Conservation (phyloP, 2,329 filamentous ascomycete genomes). For the Remersonia thermophila region DNA sequence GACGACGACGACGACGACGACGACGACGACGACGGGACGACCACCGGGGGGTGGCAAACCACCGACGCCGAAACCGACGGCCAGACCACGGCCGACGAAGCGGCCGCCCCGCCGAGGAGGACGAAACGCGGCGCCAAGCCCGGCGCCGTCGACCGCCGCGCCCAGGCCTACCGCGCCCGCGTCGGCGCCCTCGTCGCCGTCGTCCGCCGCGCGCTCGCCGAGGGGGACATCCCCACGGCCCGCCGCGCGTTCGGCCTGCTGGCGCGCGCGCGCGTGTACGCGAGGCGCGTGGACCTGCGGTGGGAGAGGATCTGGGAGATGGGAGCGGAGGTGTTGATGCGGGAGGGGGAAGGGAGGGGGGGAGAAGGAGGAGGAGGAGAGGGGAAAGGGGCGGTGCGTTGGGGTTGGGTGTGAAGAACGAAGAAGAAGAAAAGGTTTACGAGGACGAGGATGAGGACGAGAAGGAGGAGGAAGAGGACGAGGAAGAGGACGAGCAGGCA, state of each 20-base stretch:
- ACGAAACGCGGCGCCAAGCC: background rate
- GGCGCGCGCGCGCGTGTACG: slow-evolving; percentile 40
- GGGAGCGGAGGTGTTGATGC: slow-evolving; percentile 72
- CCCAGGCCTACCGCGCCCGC: slow-evolving; percentile 32
- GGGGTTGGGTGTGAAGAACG: background rate
- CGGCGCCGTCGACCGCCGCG: slow-evolving; percentile 5
- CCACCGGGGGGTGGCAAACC: background rate
- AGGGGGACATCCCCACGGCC: slow-evolving; percentile 59
- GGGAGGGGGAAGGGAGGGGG: slow-evolving; percentile 30
- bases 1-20: background rate
- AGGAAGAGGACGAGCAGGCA: background rate
- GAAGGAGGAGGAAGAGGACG: background rate
- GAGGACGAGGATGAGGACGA: slow-evolving; percentile 6
- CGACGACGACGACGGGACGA: background rate
- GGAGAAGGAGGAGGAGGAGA: slow-evolving; percentile 1
- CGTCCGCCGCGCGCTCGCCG: slow-evolving; percentile 59
- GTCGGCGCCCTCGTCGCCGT: slow-evolving; percentile 55
- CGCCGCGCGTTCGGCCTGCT: slow-evolving; percentile 65
- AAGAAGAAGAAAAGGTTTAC: background rate
- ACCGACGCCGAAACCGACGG: slow-evolving; percentile 2
- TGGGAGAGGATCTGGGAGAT: slow-evolving; percentile 64
- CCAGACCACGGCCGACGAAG: slow-evolving; percentile 12
- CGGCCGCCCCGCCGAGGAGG: slow-evolving; percentile 1
- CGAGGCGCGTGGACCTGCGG: slow-evolving; percentile 53
- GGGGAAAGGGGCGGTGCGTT: background rate